Evolutionary conservation across 805 yeast species (phyloP).

Genomic region (Candida sanyiensis): DNA sequence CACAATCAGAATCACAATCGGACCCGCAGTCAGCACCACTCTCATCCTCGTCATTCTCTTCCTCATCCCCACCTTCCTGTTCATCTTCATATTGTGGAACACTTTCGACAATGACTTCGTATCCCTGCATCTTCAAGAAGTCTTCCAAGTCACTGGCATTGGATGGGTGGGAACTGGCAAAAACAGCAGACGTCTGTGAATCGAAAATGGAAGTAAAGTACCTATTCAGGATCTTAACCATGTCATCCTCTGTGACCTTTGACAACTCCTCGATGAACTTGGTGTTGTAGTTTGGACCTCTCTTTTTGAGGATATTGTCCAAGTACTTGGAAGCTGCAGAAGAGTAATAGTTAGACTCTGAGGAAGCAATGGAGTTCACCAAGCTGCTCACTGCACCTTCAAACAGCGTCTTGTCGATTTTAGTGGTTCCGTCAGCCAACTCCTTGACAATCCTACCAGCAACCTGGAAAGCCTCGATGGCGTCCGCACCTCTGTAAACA

Average conservation of each 20-base stretch:
- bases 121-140: slow-evolving; percentile 51
- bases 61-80: slow-evolving; percentile 13
- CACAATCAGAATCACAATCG: slow-evolving; percentile 5
- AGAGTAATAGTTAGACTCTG: slow-evolving; percentile 55
- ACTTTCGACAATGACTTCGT: slow-evolving; percentile 52
- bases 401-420: slow-evolving; percentile 53
- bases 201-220: slow-evolving; percentile 67
- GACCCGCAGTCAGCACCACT: slow-evolving; percentile 17
- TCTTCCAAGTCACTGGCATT: slow-evolving; percentile 42
- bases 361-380: slow-evolving; percentile 64
- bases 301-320: slow-evolving; percentile 58
- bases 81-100: slow-evolving; percentile 25
- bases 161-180: slow-evolving; percentile 69
- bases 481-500: slow-evolving; percentile 82
- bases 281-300: slow-evolving; percentile 63
- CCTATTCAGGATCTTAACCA: slow-evolving; percentile 42
- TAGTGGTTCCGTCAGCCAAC: slow-evolving; percentile 46
- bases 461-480: slow-evolving; percentile 51
- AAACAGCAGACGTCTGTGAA: slow-evolving; percentile 48
- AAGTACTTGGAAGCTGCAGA: slow-evolving; percentile 64
- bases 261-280: slow-evolving; percentile 49
- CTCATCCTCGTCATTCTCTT: slow-evolving; percentile 21
- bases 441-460: slow-evolving; percentile 61
- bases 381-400: slow-evolving; percentile 74
- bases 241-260: slow-evolving; percentile 47